These are phyloP conservation scores for Petasospora rhodanensis DNA, from an alignment of 1,139 yeast genomes.

Conservation along the genomic window DNA sequence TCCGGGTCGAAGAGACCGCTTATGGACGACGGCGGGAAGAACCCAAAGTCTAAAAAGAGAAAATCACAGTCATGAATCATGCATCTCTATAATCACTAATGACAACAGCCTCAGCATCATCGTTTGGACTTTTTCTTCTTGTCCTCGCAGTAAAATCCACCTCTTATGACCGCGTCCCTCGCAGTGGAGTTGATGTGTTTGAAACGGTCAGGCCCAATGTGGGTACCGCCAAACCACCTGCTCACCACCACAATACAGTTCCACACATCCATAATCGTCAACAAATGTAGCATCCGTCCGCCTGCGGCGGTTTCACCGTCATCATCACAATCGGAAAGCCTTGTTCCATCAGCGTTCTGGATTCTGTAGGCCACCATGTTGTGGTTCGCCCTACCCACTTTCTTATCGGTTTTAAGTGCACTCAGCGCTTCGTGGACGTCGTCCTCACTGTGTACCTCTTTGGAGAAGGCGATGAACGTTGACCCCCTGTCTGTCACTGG, in stretches of 20 bases:
- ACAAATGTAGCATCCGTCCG: constrained; percentile 71
- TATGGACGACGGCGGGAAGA: constrained; percentile 21
- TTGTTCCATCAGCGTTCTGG: constrained; percentile 45
- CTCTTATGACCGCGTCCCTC: constrained; percentile 63
- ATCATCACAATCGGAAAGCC: constrained; percentile 84
- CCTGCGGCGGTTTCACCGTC: constrained; percentile 99
- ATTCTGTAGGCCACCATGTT: constrained; percentile 88
- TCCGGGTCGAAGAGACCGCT: constrained; percentile 15
- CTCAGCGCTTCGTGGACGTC: constrained; percentile 57
- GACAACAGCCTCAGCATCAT: neutral
- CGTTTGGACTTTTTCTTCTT: constrained; percentile 12
- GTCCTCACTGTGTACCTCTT: constrained; percentile 52
- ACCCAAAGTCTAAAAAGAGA: constrained; percentile 18
- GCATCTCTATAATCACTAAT: neutral
- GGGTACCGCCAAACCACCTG: constrained; percentile 93
- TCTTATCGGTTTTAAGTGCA: constrained; percentile 55
- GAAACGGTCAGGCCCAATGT: constrained; percentile 89
- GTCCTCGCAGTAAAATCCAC: constrained; percentile 10
- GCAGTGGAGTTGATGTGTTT: constrained; percentile 90
- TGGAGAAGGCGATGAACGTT: constrained; percentile 75
- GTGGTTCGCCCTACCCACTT: constrained; percentile 66
- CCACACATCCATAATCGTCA: constrained; percentile 75
- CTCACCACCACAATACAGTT: constrained; percentile 68
- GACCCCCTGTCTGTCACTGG: constrained; percentile 82
- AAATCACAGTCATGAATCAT: constrained; percentile 14